Base-by-base conservation (phyloP, 352 stramenopile genomes). In the Globisporangium spiculum region DNA sequence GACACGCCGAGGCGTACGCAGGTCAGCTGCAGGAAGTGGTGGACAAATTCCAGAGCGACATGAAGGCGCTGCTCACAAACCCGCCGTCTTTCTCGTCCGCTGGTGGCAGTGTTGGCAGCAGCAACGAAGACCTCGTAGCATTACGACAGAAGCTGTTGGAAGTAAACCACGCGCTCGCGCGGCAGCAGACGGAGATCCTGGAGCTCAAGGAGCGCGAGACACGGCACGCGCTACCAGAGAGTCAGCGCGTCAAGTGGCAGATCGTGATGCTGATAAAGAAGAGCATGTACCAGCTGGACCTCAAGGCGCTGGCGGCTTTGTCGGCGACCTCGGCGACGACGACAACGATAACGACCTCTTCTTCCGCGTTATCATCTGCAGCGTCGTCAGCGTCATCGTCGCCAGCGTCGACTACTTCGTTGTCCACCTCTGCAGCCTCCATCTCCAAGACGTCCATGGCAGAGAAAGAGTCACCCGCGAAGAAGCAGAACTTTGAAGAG, bases 131-230 rank as follows among this genome's bases (percentile, higher is more conserved):
- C 36, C 62, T 90, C n/a, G 74, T 75, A 44, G 67, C 79, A 9
- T 62, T 93, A 41, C 77, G 83, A 18, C 79, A 86, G 57, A 87
- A 93, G 55, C 72, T 93, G 1, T 62, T 91, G 27, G 81, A 93
- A 44, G 75, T 84, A 20, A 90, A 93, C 8, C 79, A 91, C 34
- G 74, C 81, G 5, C 69, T 93, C 27, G 81, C 79, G 12, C 78
- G 81, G 18, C 81, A 89, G 64, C 78, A 91, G 38, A 83, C 81
- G 1, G 82, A 90, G 59, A 84, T 91, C 63, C 63, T 93, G 50
- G 74, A 79, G 24, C 72, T 91, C 24, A 78, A 90, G 70, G 84
- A 93, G 57, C 81, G 74, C 5, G 84, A 93, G 59, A 66, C 83
- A 58, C 80, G 84, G 24, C 83, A 91, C 63, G 76, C 81, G 5